Evolutionary conservation across 148 eudicot species (phyloP).

Genomic region (Vaccinium corymbosum): DNA sequence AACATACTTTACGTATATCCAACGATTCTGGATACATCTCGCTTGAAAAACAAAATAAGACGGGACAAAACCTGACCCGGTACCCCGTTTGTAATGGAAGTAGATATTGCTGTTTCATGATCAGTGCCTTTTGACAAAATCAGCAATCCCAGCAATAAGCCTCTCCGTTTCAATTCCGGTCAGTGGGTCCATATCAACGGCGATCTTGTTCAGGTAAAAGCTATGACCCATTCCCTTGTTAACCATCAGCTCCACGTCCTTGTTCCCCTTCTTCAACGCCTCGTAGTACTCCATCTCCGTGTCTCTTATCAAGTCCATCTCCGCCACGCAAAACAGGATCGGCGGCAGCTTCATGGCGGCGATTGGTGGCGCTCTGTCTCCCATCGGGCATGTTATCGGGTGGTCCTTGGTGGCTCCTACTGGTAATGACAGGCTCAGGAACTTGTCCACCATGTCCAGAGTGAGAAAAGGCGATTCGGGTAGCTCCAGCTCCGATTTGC

Average conservation of each 20-base stretch:
- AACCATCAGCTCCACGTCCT: slow-evolving; percentile 50
- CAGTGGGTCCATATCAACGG: slow-evolving; percentile 51
- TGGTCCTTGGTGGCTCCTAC: slow-evolving; percentile 66
- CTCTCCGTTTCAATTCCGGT: slow-evolving; percentile 38
- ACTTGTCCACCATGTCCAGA: slow-evolving; percentile 77
- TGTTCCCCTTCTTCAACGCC: slow-evolving; percentile 54
- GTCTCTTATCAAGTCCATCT: slow-evolving; percentile 66
- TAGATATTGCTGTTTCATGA: background rate
- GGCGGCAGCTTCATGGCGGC: slow-evolving; percentile 48
- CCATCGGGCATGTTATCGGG: slow-evolving; percentile 81
- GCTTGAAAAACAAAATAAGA: no score
- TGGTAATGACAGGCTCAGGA: slow-evolving; percentile 59
- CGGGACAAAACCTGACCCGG: background rate
- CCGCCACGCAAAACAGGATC: slow-evolving; percentile 61
- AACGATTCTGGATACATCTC: no score
- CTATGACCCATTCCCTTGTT: slow-evolving; percentile 60
- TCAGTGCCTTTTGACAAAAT: slow-evolving; percentile 54
- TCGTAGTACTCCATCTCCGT: slow-evolving; percentile 76
- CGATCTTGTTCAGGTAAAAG: slow-evolving; percentile 70
- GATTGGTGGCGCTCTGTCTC: slow-evolving; percentile 48
- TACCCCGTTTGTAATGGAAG: background rate
- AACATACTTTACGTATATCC: no score
- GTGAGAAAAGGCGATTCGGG: slow-evolving; percentile 77
- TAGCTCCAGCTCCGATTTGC: slow-evolving; percentile 69
- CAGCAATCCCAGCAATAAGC: slow-evolving; percentile 38